Evolutionary conservation across 129 eudicot genomes (phyloP).

Genomic region (Centrapalus pauciflorus): DNA sequence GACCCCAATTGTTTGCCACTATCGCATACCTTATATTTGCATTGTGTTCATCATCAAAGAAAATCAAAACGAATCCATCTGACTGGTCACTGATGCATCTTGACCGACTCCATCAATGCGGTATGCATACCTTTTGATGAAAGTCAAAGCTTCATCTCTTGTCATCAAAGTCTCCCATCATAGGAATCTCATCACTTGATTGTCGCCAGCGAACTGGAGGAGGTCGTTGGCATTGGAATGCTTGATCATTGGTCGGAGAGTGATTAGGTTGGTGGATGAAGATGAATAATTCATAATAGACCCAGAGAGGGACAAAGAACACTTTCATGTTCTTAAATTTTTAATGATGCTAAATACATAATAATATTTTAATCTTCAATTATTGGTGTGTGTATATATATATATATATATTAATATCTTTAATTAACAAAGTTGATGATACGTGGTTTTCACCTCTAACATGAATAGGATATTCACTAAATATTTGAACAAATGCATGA

Average conservation of each 20-base stretch:
- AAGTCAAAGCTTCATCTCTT: slow-evolving; percentile 28
- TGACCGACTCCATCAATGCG: slow-evolving; percentile 38
- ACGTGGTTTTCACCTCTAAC: too few relatives aligned
- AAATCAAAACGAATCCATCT: slow-evolving; percentile 26
- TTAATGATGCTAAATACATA: not conserved
- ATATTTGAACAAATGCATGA: too few relatives aligned
- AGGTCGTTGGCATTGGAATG: slow-evolving; percentile 26
- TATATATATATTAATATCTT: not conserved
- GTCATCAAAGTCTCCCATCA: slow-evolving; percentile 30
- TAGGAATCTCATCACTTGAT: slow-evolving; percentile 20
- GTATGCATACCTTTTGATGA: slow-evolving; percentile 38
- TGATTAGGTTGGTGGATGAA: slow-evolving; percentile 9
- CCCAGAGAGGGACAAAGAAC: not conserved
- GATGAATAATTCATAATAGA: slow-evolving; percentile 1
- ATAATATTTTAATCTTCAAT: not conserved
- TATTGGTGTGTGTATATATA: not conserved
- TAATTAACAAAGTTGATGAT: too few relatives aligned
- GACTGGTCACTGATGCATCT: slow-evolving; percentile 36
- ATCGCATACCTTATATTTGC: slow-evolving; percentile 30
- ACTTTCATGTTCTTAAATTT: not conserved
- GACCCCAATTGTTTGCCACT: slow-evolving; percentile 29
- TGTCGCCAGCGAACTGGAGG: slow-evolving; percentile 27
- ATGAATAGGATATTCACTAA: too few relatives aligned
- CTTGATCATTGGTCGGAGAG: slow-evolving; percentile 32
- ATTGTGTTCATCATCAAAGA: slow-evolving; percentile 19